Evolutionary conservation across 805 yeast species (phyloP).

Genomic region (Lipomyces yamadae): DNA sequence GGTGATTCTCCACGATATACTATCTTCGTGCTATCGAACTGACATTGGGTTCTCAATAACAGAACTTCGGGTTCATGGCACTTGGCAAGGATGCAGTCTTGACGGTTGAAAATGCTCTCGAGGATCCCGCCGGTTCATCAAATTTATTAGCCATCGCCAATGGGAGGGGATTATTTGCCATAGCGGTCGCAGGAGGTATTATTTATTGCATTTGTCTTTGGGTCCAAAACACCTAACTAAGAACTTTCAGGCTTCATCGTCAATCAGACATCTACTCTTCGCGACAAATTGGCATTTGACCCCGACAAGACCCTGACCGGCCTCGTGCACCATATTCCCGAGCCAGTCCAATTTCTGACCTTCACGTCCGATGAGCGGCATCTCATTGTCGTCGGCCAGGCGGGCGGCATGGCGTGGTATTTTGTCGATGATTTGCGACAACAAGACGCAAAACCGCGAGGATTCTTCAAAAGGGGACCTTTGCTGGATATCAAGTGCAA

Average conservation of each 20-base stretch:
- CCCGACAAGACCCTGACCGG: slow-evolving; percentile 20
- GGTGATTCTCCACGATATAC: too few species aligned
- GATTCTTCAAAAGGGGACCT: slow-evolving; percentile 1
- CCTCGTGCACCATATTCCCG: slow-evolving; percentile 15
- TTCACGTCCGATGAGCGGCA: slow-evolving; percentile 41
- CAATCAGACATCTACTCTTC: slow-evolving; percentile 37
- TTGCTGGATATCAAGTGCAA: slow-evolving; percentile 9
- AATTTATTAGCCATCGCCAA: slow-evolving; percentile 41
- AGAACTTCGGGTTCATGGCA: slow-evolving; percentile 32
- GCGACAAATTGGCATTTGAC: slow-evolving; percentile 28
- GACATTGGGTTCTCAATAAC: not conserved
- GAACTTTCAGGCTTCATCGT: slow-evolving; percentile 29
- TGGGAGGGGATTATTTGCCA: slow-evolving; percentile 38
- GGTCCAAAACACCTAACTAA: not conserved
- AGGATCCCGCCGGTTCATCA: slow-evolving; percentile 20
- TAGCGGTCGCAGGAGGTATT: slow-evolving; percentile 38
- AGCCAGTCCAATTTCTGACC: slow-evolving; percentile 28
- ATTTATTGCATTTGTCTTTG: not conserved
- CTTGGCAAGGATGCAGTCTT: slow-evolving; percentile 34
- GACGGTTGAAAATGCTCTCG: slow-evolving; percentile 18
- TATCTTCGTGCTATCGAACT: not conserved
- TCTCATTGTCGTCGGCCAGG: slow-evolving; percentile 28
- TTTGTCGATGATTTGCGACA: slow-evolving; percentile 6
- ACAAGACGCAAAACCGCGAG: not conserved
- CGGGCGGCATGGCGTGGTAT: slow-evolving; percentile 30